Evolutionary conservation across 441 rosid genomes (phyloP).

Genomic region (Croton setiger): DNA sequence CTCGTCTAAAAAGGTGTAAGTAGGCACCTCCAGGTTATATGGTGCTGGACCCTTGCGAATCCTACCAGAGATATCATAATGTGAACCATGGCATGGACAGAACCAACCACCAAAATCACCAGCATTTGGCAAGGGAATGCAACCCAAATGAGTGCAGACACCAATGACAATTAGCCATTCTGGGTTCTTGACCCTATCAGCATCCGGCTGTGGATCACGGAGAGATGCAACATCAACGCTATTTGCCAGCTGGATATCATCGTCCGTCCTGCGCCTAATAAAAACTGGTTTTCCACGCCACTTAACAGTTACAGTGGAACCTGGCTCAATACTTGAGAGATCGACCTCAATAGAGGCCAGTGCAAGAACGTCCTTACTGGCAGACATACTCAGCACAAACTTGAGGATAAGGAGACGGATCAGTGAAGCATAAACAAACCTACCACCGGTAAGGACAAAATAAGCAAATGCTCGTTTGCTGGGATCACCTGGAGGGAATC

Average conservation of each 20-base stretch:
- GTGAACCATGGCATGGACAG: slow-evolving; percentile 99
- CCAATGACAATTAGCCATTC: slow-evolving; percentile 93
- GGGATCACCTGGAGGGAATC: slow-evolving; percentile 93
- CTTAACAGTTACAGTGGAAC: slow-evolving; percentile 88
- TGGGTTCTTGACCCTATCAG: slow-evolving; percentile 83
- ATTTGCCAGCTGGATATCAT: slow-evolving; percentile 80
- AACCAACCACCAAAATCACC: slow-evolving; percentile 99
- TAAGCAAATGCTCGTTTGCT: slow-evolving; percentile 98
- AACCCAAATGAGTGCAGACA: slow-evolving; percentile 93
- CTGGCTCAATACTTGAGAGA: slow-evolving; percentile 80
- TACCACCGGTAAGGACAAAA: slow-evolving; percentile 86
- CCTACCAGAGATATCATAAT: slow-evolving; percentile 93
- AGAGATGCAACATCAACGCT: slow-evolving; percentile 78
- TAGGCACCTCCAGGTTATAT: slow-evolving; percentile 90
- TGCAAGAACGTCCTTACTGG: slow-evolving; percentile 96
- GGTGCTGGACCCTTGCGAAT: slow-evolving; percentile 98
- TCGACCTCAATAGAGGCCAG: slow-evolving; percentile 95
- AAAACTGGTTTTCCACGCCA: slow-evolving; percentile 99
- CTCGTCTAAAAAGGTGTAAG: slow-evolving; percentile 83
- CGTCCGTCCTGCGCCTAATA: slow-evolving; percentile 86
- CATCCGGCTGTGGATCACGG: slow-evolving; percentile 85
- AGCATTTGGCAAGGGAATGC: slow-evolving; percentile 96
- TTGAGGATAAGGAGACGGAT: slow-evolving; percentile 83
- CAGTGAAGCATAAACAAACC: slow-evolving; percentile 89
- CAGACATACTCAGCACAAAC: slow-evolving; percentile 95